Conservation (phyloP, 1,284 basidiomycete genomes). For the Earliella scabrosa region DNA sequence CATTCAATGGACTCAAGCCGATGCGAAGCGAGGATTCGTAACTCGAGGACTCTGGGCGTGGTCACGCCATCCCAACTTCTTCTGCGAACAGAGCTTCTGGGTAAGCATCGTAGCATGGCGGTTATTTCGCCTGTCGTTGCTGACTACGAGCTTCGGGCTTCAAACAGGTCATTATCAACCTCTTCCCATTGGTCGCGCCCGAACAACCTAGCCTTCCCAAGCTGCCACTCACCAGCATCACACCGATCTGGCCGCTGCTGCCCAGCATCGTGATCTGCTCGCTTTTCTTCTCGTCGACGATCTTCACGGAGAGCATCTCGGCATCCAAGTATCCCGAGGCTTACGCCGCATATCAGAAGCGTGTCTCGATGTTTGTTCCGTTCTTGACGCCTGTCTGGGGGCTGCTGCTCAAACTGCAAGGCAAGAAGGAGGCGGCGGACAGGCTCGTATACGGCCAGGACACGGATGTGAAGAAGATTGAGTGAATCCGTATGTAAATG, state of each 20-base stretch:
- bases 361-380: conserved; percentile 86
- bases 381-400: conserved; percentile 53
- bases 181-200: conserved; percentile 65
- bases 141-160: too few relatives aligned
- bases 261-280: conserved; percentile 64
- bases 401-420: conserved; percentile 36
- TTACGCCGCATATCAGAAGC: conserved; percentile 74
- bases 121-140: background rate
- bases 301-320: conserved; percentile 83
- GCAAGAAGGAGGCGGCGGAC: conserved; percentile 43
- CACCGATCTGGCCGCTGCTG: conserved; percentile 46
- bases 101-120: conserved; percentile 44
- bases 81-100: conserved; percentile 91
- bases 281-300: conserved; percentile 77
- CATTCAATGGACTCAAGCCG: conserved; percentile 65
- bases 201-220: conserved; percentile 42
- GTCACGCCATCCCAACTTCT: conserved; percentile 90
- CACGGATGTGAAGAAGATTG: conserved; percentile 26
- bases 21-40: conserved; percentile 82
- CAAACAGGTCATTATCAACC: conserved; percentile 63
- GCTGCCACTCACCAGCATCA: conserved; percentile 33
- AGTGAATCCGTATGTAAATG: too few relatives aligned
- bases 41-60: conserved; percentile 87
- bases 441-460: conserved; percentile 46
- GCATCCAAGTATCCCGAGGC: conserved; percentile 73